phyloP scores from a whole-genome alignment of 2,329 filamentous ascomycete genomes.

The Apiospora marii region DNA sequence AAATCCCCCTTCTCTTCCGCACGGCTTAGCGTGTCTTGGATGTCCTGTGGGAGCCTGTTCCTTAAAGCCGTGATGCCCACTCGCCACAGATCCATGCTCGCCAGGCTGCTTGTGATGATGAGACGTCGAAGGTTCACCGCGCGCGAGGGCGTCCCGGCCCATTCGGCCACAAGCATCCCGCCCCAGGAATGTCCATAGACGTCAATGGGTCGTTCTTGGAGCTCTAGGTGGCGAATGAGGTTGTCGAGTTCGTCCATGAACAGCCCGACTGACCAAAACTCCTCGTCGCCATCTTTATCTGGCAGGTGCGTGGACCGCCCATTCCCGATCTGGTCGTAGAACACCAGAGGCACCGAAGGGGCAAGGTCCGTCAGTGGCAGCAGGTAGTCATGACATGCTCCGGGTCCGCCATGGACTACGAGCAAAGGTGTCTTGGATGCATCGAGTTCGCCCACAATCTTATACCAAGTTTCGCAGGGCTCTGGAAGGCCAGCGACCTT shows the following conservation, averaged over 20 bases:
- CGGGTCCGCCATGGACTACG: conserved; percentile 41
- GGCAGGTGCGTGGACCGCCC: conserved; percentile 56
- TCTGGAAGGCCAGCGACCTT: not conserved
- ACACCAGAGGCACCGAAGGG: conserved; percentile 51
- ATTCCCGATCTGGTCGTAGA: conserved; percentile 63
- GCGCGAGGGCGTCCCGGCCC: conserved; percentile 44
- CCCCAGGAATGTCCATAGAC: conserved; percentile 61
- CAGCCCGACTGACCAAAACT: conserved; percentile 56
- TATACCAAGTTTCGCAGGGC: conserved; percentile 35
- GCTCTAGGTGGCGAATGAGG: conserved; percentile 49
- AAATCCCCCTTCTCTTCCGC: conserved; percentile 39
- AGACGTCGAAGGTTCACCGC: conserved; percentile 37
- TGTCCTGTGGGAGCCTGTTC: conserved; percentile 33
- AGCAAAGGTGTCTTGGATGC: conserved; percentile 32
- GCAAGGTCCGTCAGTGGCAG: conserved; percentile 48
- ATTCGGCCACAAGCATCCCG: conserved; percentile 56
- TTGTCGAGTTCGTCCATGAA: conserved; percentile 60
- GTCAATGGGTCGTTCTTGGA: conserved; percentile 47
- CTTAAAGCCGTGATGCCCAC: conserved; percentile 30
- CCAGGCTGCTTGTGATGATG: conserved; percentile 40
- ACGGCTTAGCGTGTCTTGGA: conserved; percentile 35
- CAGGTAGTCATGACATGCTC: conserved; percentile 54
- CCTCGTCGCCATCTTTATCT: conserved; percentile 44
- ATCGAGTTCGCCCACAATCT: conserved; percentile 35
- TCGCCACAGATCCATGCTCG: conserved; percentile 41